Conservation (phyloP, 129 eudicot species). For the Chrysanthemum lavandulifolium region DNA sequence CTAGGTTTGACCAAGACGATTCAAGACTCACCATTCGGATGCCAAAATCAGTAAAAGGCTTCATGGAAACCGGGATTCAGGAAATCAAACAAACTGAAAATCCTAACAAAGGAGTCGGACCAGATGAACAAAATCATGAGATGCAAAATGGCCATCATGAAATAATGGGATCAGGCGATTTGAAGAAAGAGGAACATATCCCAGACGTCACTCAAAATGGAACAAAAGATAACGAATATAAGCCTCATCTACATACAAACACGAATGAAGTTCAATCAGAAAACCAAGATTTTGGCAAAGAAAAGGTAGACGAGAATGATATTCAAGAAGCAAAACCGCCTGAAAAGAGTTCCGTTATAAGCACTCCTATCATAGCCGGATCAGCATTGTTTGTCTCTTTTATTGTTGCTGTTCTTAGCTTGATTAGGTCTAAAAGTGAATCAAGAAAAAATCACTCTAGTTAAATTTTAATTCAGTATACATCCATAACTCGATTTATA, state of each 20-base stretch:
- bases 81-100: conserved; percentile 38
- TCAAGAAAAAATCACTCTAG: conserved; percentile 34
- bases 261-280: conserved; percentile 5
- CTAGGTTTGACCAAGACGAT: conserved; percentile 49
- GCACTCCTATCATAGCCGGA: conserved; percentile 62
- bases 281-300: not conserved
- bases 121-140: conserved; percentile 4
- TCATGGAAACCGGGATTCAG: conserved; percentile 32
- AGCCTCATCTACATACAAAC: not conserved
- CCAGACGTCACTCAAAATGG: not conserved
- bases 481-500: not conserved
- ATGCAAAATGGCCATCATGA: conserved; percentile 6
- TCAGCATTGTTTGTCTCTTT: conserved; percentile 60
- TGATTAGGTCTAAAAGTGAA: conserved; percentile 45
- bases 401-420: conserved; percentile 45
- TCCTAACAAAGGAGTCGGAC: not conserved
- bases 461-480: not conserved
- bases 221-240: not conserved
- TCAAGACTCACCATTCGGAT: conserved; percentile 46
- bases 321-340: conserved; percentile 17
- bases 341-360: conserved; percentile 27
- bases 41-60: conserved; percentile 53
- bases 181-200: not conserved
- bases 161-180: not conserved
- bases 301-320: conserved; percentile 1